Evolutionary conservation across 257 asterid genomes (phyloP).

Genomic region (Scutellaria galericulata): DNA sequence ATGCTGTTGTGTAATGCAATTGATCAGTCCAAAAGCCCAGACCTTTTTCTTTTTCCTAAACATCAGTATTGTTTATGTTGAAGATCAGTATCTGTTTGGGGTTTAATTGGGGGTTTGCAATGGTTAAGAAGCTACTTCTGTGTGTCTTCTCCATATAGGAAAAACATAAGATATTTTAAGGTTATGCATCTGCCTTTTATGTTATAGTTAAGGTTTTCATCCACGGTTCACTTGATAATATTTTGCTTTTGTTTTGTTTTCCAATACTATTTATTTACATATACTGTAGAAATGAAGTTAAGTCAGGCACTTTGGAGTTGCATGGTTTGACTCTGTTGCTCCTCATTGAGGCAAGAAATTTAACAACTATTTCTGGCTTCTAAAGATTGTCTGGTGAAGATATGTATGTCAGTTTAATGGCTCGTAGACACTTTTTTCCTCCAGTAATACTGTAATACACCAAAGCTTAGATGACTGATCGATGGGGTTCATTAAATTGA

Average conservation of each 20-base stretch:
- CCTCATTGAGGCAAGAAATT: too few relatives aligned
- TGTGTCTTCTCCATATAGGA: neutral
- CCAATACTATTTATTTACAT: slow-evolving; percentile 5
- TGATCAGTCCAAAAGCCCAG: slow-evolving; percentile 1
- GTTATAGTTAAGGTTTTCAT: neutral
- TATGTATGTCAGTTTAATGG: neutral
- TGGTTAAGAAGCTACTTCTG: slow-evolving; percentile 18
- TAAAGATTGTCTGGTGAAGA: too few relatives aligned
- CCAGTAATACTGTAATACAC: neutral
- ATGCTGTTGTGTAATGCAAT: slow-evolving; percentile 1
- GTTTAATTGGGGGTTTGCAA: neutral
- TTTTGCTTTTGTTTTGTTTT: neutral
- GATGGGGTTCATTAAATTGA: neutral
- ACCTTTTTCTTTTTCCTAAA: neutral
- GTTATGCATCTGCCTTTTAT: neutral
- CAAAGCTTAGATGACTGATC: neutral
- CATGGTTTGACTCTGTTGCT: neutral
- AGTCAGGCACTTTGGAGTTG: neutral
- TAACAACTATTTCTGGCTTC: too few relatives aligned
- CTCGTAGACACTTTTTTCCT: slow-evolving; percentile 2
- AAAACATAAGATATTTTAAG: neutral
- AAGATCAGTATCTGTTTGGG: neutral
- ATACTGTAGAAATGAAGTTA: neutral
- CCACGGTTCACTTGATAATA: neutral
- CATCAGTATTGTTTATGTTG: neutral